Conservation (phyloP, 1,284 basidiomycete genomes). For the Trichosporon sp. region DNA sequence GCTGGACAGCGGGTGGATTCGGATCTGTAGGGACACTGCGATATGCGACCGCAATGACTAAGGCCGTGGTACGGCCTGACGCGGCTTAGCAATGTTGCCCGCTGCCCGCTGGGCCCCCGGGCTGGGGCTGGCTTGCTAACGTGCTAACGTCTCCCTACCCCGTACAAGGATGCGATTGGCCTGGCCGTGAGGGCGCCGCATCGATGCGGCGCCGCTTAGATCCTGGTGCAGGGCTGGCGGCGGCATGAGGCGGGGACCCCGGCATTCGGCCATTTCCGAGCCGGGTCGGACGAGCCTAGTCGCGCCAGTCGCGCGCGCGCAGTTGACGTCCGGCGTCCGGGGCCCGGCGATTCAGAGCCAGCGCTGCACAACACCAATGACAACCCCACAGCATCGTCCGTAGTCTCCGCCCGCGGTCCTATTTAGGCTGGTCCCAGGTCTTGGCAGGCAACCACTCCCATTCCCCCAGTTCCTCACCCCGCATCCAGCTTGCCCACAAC, state of each 20-base stretch:
- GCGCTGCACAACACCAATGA: too few relatives aligned
- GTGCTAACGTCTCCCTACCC: too few relatives aligned
- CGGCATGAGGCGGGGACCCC: not conserved
- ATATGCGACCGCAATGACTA: not conserved
- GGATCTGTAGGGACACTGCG: not conserved
- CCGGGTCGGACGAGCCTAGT: not conserved
- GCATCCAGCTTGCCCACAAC: not conserved
- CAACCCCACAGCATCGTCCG: not conserved
- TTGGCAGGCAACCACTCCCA: not conserved
- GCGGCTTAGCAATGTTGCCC: too few relatives aligned
- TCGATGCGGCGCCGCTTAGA: too few relatives aligned
- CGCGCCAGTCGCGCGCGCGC: not conserved
- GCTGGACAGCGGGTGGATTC: not conserved
- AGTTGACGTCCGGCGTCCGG: not conserved
- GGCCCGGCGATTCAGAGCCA: not conserved
- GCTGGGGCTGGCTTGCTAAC: too few relatives aligned
- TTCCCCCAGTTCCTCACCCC: not conserved
- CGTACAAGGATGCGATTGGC: not conserved
- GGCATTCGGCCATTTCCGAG: not conserved
- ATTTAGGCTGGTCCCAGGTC: not conserved
- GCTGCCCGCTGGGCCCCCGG: too few relatives aligned
- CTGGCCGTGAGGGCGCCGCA: not conserved
- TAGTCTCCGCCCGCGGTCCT: not conserved
- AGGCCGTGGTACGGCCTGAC: not conserved
- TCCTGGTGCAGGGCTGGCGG: too few relatives aligned